Conservation (phyloP, 192 early-diverging fungal species). For the Spizellomyces punctatus region DNA sequence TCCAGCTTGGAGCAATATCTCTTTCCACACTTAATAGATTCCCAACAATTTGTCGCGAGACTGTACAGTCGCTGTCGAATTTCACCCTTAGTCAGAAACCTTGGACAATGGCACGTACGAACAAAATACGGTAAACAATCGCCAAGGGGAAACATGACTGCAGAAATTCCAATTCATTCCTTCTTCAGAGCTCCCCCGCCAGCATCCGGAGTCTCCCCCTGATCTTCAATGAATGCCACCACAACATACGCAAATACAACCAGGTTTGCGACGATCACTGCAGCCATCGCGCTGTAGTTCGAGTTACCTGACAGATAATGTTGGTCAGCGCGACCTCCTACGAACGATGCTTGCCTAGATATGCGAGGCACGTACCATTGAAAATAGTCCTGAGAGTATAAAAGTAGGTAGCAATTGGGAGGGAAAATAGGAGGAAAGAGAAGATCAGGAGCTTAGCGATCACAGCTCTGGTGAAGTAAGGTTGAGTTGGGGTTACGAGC, state of each 20-base stretch:
- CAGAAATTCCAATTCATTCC: no score
- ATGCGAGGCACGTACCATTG: constrained; percentile 8
- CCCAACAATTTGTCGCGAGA: no score
- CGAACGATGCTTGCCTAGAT: neutral
- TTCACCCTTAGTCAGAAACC: no score
- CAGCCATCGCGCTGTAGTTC: constrained; percentile 39
- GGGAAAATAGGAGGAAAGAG: constrained; percentile 28
- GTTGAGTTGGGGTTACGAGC: neutral
- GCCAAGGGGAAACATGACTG: no score
- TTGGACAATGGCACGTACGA: no score
- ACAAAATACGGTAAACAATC: no score
- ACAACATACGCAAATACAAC: constrained; percentile 31
- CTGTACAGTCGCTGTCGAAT: no score
- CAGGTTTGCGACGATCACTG: constrained; percentile 28
- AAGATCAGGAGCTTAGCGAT: constrained; percentile 35
- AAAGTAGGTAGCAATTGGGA: constrained; percentile 27
- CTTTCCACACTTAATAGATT: no score
- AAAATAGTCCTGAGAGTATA: constrained; percentile 17
- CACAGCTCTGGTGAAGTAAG: constrained; percentile 13
- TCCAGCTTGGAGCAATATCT: no score
- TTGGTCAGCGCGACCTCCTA: neutral
- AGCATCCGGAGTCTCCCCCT: neutral
- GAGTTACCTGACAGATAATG: constrained; percentile 18
- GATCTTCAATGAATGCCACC: constrained; percentile 31
- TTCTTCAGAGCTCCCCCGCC: no score